A percentile compares a stretch with the other conserved stretches of the same genome.
Conservation (phyloP, 805 yeast genomes). For the Myxozyma neotropica region DNA sequence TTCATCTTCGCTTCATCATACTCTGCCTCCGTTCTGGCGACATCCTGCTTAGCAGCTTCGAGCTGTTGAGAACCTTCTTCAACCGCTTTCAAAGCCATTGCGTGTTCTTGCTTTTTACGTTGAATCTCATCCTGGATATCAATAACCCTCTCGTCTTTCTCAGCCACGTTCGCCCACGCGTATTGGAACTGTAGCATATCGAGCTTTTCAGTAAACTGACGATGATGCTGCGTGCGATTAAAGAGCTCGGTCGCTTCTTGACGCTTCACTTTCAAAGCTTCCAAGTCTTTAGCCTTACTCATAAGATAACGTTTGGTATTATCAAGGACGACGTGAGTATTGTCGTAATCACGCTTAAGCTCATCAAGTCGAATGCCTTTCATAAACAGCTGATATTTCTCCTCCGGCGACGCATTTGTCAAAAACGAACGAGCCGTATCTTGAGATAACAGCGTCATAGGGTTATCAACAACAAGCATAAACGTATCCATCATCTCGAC, state of each 20-base stretch:
- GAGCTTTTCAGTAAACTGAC: conserved; percentile 15
- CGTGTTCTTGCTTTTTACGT: not conserved
- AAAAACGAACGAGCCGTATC: conserved; percentile 91
- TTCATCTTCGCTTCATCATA: not conserved
- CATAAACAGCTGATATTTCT: conserved; percentile 76
- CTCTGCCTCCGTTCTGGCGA: not conserved
- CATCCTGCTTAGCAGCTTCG: conserved; percentile 1
- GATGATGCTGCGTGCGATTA: conserved; percentile 25
- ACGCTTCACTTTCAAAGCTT: conserved; percentile 45
- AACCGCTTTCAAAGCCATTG: conserved; percentile 3
- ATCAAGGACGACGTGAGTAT: conserved; percentile 47
- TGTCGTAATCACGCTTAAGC: conserved; percentile 48
- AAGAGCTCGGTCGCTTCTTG: conserved; percentile 41
- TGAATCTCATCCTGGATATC: not conserved
- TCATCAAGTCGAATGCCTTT: conserved; percentile 75
- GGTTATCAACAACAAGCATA: conserved; percentile 81
- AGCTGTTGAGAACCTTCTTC: not conserved
- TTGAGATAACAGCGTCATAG: conserved; percentile 89
- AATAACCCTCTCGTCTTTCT: conserved; percentile 16
- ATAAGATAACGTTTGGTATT: conserved; percentile 40
- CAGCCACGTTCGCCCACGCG: conserved; percentile 30
- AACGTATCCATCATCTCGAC: conserved; percentile 70
- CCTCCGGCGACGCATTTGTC: conserved; percentile 70
- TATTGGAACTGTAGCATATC: conserved; percentile 11
- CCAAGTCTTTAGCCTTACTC: conserved; percentile 43